A percentile compares a stretch with the other conserved stretches of the same genome.
phyloP scores from a whole-genome alignment of 2,329 filamentous ascomycete genomes.

The Claviceps digitariae region DNA sequence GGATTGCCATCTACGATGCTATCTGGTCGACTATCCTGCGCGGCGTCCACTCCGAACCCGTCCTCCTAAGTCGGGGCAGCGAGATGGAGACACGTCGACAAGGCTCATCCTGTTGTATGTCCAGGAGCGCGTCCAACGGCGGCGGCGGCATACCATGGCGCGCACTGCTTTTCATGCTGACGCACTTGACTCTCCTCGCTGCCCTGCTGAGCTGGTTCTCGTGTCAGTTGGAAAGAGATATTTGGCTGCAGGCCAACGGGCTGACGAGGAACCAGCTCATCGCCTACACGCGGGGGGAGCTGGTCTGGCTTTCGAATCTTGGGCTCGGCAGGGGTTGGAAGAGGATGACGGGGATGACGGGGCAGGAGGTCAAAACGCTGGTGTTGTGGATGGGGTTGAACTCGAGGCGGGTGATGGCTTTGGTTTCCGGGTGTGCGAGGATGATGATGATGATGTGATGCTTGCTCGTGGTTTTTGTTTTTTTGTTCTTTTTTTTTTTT shows the following conservation, averaged over 20 bases:
- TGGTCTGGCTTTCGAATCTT: constrained; percentile 2
- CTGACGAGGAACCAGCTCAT: constrained; percentile 18
- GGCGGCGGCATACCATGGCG: not conserved
- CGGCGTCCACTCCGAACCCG: not conserved
- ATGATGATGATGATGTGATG: not conserved
- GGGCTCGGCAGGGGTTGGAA: constrained; percentile 4
- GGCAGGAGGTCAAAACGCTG: not conserved
- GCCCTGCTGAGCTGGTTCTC: constrained; percentile 10
- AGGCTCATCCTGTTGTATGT: too few species aligned
- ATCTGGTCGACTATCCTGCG: not conserved
- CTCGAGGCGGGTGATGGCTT: not conserved
- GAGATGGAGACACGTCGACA: too few species aligned
- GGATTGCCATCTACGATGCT: not conserved
- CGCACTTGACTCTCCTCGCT: constrained; percentile 6
- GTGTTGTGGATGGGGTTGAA: not conserved
- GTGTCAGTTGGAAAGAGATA: constrained; percentile 10
- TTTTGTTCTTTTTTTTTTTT: too few species aligned
- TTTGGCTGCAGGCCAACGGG: constrained; percentile 20
- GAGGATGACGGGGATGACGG: too few species aligned
- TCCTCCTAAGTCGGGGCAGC: too few species aligned
- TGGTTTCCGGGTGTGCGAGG: not conserved
- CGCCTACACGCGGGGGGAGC: constrained; percentile 4
- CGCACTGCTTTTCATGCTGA: not conserved
- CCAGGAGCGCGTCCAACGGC: too few species aligned
- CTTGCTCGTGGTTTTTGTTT: too few species aligned